Percentiles rank a stretch among this genome's conserved stretches.
Conservation (phyloP, 352 stramenopile genomes). For the Blastocystis sp. region DNA sequence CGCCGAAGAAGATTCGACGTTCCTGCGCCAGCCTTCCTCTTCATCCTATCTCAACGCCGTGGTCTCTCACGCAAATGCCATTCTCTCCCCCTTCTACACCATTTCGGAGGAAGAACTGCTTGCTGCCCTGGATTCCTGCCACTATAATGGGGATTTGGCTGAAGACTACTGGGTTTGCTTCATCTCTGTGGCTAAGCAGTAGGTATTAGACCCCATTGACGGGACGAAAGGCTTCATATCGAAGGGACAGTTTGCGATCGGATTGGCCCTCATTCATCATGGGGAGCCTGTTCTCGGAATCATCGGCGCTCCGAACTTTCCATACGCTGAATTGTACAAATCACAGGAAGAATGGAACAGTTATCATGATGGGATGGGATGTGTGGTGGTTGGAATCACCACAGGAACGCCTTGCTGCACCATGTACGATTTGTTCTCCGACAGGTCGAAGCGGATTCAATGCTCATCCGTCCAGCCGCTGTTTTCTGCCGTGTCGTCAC, state of each 20-base stretch:
- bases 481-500: neutral
- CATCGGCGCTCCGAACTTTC: conserved; percentile 48
- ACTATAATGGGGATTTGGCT: conserved; percentile 37
- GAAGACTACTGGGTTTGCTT: conserved; percentile 31
- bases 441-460: neutral
- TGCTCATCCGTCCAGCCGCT: neutral
- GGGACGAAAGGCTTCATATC: conserved; percentile 70
- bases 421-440: conserved; percentile 30
- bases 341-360: neutral
- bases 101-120: neutral
- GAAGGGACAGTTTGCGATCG: conserved; percentile 68
- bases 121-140: conserved; percentile 6
- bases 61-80: neutral
- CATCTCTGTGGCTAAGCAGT: neutral
- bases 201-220: conserved; percentile 70
- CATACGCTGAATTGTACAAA: conserved; percentile 25
- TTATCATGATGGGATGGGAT: neutral
- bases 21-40: neutral
- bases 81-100: neutral
- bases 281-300: conserved; percentile 36
- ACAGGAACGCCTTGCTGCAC: neutral
- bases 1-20: conserved; percentile 26
- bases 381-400: neutral
- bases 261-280: conserved; percentile 33
- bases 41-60: neutral